Evolutionary conservation across 805 yeast species (phyloP).

Genomic region (Yarrowia yakushimensis): DNA sequence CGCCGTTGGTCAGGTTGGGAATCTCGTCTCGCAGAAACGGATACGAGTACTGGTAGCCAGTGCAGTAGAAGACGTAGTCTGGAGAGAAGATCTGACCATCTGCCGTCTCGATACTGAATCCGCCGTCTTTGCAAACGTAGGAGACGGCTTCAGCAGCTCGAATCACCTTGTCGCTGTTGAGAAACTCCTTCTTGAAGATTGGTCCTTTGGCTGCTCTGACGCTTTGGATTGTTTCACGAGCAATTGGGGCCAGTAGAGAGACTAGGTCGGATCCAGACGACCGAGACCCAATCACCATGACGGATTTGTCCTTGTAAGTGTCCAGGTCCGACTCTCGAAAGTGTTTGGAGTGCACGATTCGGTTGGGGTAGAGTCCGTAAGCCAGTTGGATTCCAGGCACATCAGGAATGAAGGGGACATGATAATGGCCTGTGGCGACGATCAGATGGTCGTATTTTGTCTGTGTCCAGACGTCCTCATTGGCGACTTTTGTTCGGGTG

Average conservation of each 20-base stretch:
- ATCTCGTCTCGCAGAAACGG: constrained; percentile 50
- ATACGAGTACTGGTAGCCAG: constrained; percentile 66
- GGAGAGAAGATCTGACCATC: constrained; percentile 38
- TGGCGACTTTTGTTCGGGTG: neutral
- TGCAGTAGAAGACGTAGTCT: constrained; percentile 62
- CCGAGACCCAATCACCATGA: constrained; percentile 66
- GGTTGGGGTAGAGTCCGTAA: constrained; percentile 16
- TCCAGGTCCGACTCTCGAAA: constrained; percentile 39
- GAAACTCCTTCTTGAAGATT: constrained; percentile 5
- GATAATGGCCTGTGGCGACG: constrained; percentile 62
- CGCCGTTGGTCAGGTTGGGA: constrained; percentile 46
- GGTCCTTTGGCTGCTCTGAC: constrained; percentile 42
- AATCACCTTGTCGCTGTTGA: constrained; percentile 31
- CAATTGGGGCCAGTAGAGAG: constrained; percentile 44
- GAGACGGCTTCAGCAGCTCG: neutral
- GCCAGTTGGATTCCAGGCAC: constrained; percentile 45
- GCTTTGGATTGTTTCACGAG: neutral
- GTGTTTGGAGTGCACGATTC: constrained; percentile 55
- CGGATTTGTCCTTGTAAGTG: constrained; percentile 43
- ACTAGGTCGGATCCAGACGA: constrained; percentile 77
- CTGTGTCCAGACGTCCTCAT: neutral
- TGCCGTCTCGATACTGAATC: neutral
- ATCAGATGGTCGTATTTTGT: constrained; percentile 55
- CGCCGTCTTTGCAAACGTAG: constrained; percentile 2
- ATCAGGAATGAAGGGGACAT: constrained; percentile 58